A percentile compares a stretch with the other conserved stretches of the same genome.
Evolutionary conservation across 805 yeast genomes (phyloP).

Genomic region (Candida endomychidarum): DNA sequence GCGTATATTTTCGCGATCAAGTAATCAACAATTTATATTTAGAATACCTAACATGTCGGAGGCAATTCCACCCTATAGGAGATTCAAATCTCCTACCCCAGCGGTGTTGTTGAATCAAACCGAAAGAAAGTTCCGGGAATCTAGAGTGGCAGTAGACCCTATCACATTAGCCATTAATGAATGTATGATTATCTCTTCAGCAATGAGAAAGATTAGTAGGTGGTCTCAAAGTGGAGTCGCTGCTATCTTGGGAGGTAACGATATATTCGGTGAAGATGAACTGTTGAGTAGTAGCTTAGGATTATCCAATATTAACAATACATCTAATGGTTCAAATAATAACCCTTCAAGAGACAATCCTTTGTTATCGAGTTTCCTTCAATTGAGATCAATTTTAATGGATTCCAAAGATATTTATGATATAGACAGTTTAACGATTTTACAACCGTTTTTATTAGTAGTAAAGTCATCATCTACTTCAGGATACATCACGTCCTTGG

Average conservation of each 20-base stretch:
- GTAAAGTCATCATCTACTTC: slow-evolving; percentile 83
- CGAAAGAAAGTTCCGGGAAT: background rate
- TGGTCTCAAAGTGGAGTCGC: slow-evolving; percentile 81
- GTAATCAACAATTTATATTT: background rate
- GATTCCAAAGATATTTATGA: slow-evolving; percentile 51
- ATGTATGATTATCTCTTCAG: slow-evolving; percentile 80
- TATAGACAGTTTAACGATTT: slow-evolving; percentile 68
- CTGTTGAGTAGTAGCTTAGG: slow-evolving; percentile 17
- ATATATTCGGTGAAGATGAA: slow-evolving; percentile 47
- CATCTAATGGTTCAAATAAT: background rate
- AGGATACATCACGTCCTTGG: slow-evolving; percentile 80
- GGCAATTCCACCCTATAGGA: slow-evolving; percentile 2
- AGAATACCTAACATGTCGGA: background rate
- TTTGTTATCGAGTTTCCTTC: slow-evolving; percentile 74
- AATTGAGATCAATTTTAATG: slow-evolving; percentile 67
- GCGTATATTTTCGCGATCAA: background rate
- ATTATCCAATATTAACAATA: slow-evolving; percentile 12
- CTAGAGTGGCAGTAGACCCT: slow-evolving; percentile 57
- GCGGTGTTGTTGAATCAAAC: slow-evolving; percentile 1
- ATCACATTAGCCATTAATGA: slow-evolving; percentile 83
- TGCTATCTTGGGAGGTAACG: slow-evolving; percentile 71
- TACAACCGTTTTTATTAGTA: slow-evolving; percentile 84
- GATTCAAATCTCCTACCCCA: slow-evolving; percentile 7
- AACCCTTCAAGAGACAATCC: slow-evolving; percentile 44
- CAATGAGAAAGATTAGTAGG: slow-evolving; percentile 73